These are phyloP conservation scores for Scutellaria barbata DNA, from an alignment of 257 asterid species.

Conservation along the genomic window DNA sequence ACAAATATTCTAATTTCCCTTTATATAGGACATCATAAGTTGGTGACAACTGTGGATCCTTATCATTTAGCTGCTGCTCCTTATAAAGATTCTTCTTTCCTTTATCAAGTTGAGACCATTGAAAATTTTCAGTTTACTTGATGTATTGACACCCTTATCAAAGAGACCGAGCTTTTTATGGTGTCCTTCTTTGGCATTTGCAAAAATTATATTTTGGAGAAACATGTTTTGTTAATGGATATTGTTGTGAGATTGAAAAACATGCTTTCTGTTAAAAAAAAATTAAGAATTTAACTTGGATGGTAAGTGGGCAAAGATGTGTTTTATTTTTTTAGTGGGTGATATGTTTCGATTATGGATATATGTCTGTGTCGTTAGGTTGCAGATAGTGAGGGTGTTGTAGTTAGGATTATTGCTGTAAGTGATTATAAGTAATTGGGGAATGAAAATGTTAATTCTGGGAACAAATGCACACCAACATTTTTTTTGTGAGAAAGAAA, in stretches of 20 bases:
- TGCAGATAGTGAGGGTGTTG: not conserved
- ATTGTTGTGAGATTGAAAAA: no score
- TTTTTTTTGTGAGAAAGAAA: not conserved
- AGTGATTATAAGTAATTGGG: not conserved
- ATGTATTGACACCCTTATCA: not conserved
- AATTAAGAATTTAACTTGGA: no score
- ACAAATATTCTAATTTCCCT: slow-evolving; percentile 8
- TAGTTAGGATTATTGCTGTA: not conserved
- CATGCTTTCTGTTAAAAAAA: no score
- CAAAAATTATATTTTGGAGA: no score
- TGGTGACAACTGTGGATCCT: not conserved
- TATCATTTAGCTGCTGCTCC: not conserved
- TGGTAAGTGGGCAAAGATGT: not conserved
- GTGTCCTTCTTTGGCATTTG: no score
- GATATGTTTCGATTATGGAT: not conserved
- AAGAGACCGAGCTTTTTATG: no score
- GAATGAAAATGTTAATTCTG: not conserved
- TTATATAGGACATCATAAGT: not conserved
- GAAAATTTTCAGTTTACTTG: not conserved
- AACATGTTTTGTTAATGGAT: no score
- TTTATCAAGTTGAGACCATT: not conserved
- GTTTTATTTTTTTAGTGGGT: not conserved
- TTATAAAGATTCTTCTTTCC: no score
- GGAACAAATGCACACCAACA: not conserved
- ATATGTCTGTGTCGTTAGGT: not conserved